A percentile compares a stretch with the other conserved stretches of the same genome.
Evolutionary conservation across 805 yeast species (phyloP).

Genomic region (Suhomyces sp.): DNA sequence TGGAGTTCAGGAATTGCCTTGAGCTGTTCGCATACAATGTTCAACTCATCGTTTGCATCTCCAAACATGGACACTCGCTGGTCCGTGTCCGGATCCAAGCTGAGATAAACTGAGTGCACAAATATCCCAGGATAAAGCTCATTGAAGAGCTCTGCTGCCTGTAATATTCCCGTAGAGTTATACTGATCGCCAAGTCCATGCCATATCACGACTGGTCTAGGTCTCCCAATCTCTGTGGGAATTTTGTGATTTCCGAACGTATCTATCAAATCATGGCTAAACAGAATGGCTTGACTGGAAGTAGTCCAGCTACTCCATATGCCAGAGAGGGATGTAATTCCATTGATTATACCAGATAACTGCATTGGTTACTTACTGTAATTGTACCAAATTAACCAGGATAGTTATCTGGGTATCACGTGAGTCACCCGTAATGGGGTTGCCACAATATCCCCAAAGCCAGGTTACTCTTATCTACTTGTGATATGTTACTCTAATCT

Average conservation of each 20-base stretch:
- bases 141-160: constrained; percentile 42
- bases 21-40: constrained; percentile 55
- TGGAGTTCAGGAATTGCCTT: constrained; percentile 40
- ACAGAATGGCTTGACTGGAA: neutral
- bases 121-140: constrained; percentile 47
- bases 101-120: constrained; percentile 53
- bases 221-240: neutral
- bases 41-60: constrained; percentile 52
- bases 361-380: neutral
- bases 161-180: constrained; percentile 55
- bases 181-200: constrained; percentile 82
- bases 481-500: neutral
- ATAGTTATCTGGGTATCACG: neutral
- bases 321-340: neutral
- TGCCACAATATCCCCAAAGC: too few species aligned
- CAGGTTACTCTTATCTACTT: too few species aligned
- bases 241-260: neutral
- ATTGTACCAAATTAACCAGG: neutral
- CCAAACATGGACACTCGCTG: constrained; percentile 58
- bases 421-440: neutral
- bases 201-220: constrained; percentile 68
- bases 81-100: constrained; percentile 50
- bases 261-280: neutral
- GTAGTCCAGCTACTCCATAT: neutral
- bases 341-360: neutral